Base-by-base conservation (phyloP, 495 filamentous ascomycete genomes). In the Podospora sp. region DNA sequence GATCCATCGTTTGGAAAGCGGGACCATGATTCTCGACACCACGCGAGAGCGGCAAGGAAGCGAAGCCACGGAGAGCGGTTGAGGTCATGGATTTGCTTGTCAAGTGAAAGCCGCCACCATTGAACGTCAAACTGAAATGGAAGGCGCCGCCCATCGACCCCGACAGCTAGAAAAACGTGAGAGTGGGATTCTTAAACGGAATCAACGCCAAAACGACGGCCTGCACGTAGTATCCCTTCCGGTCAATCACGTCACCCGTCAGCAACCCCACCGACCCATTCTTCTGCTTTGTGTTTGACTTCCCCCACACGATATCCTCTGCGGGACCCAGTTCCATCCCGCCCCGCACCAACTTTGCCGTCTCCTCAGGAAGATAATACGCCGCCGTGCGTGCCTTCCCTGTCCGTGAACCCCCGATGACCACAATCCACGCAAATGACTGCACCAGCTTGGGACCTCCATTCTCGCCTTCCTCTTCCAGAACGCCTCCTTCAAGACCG, bases 371-470 rank as follows among this genome's bases (percentile, higher is more conserved):
- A 2, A 72, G 68, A 60, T 71, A 78, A 46, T 65, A 76, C 12
- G 69, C 62, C 40, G 71, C 69, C 9, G 72, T 76, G 14, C 74
- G 74, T 46, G 74, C 74, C 61, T 69, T 72, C 26, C 73, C 73
- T n/a, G 50, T 66, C 0, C 59, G 40, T 12, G 60, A 66, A 0
- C 27, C 51, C 25, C 61, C 68, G 14, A 67, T 56, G 5, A 77
- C 67, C 14, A 68, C 70, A 24, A 74, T 63, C 73, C 75, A 76
- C 18, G 75, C 73, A 63, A 77, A 77, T 1, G 75, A 70, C 65
- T 71, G 56, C 50, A 77, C 59, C 14, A 62, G 36, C 8, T 51
- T 0, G 0, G 36, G 26, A 25, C 21, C 6, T 9, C 22, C 33
- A 2, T 26, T 0, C 2, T 1, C 16, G 0, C 22, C 53, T 0